A percentile compares a stretch with the other conserved stretches of the same genome.
These are phyloP conservation scores for Ophiorrhiza pumila DNA, from an alignment of 257 asterid species.

Conservation along the genomic window DNA sequence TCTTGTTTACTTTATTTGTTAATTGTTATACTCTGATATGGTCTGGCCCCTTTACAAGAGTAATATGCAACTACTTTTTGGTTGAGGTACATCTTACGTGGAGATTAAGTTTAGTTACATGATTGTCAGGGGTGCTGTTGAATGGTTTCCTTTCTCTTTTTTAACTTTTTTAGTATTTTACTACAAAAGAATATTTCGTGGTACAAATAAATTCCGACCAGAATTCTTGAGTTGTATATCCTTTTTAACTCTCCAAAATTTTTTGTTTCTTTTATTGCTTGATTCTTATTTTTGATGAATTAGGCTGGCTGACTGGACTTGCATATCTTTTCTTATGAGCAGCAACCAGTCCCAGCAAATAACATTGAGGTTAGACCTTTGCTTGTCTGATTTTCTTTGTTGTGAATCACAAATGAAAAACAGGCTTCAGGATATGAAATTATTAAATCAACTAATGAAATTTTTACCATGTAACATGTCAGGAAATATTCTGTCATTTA, in stretches of 20 bases:
- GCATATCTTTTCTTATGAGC: constrained; percentile 43
- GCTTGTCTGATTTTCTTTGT: constrained; percentile 11
- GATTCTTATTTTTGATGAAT: constrained; percentile 33
- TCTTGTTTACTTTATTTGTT: neutral
- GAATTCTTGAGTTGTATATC: neutral
- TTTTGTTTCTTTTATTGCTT: constrained; percentile 27
- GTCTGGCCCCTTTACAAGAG: neutral
- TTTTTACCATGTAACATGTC: constrained; percentile 19
- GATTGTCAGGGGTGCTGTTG: neutral
- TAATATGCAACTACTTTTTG: neutral
- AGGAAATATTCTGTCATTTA: constrained; percentile 64
- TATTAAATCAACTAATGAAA: neutral
- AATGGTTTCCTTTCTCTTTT: no score
- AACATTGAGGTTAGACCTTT: constrained; percentile 57
- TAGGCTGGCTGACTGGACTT: constrained; percentile 48
- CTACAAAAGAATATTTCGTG: neutral
- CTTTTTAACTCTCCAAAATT: neutral
- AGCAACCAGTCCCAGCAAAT: constrained; percentile 46
- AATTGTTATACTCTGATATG: neutral
- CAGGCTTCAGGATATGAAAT: neutral
- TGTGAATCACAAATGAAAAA: neutral
- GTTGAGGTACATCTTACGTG: neutral
- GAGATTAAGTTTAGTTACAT: neutral
- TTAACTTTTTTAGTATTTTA: neutral
- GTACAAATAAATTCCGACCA: neutral